Conservation (phyloP, 208 protist species). For the Leishmania lainsoni region DNA sequence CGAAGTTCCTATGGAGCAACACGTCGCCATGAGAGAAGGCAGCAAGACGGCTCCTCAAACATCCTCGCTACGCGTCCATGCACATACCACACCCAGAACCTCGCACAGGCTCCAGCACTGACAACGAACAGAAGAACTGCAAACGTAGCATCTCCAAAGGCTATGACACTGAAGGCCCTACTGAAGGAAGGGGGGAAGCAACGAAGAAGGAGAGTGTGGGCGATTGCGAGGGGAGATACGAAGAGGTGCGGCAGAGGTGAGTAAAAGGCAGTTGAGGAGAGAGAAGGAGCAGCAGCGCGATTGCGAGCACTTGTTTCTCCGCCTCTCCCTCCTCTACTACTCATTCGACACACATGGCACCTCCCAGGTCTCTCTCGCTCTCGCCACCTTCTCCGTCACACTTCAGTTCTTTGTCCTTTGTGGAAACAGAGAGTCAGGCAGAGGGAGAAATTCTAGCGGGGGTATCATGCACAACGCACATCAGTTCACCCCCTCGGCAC, state of each 20-base stretch:
- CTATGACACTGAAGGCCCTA: slow-evolving; percentile 54
- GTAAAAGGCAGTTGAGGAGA: neutral
- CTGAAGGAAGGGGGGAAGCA: slow-evolving; percentile 6
- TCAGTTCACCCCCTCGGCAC: neutral
- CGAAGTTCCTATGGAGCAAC: slow-evolving; percentile 51
- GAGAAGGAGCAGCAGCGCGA: neutral
- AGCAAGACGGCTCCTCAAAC: slow-evolving; percentile 23
- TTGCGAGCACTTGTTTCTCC: neutral
- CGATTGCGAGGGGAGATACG: neutral
- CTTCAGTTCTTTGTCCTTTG: slow-evolving; percentile 56
- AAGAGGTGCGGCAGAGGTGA: neutral
- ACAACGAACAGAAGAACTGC: neutral
- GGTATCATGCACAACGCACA: neutral
- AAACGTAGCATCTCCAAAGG: slow-evolving; percentile 33
- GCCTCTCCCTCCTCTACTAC: neutral
- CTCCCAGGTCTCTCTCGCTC: neutral
- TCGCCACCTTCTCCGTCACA: neutral
- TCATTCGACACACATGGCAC: neutral
- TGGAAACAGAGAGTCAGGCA: neutral
- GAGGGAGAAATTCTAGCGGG: neutral
- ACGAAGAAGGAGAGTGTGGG: slow-evolving; percentile 10
- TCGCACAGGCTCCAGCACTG: neutral
- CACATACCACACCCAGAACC: neutral
- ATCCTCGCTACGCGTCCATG: slow-evolving; percentile 13
- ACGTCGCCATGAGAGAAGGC: slow-evolving; percentile 21